Percentiles rank a stretch among this genome's conserved stretches.
Conservation (phyloP, 805 yeast genomes). For the Zygosaccharomyces gambellarensis region DNA sequence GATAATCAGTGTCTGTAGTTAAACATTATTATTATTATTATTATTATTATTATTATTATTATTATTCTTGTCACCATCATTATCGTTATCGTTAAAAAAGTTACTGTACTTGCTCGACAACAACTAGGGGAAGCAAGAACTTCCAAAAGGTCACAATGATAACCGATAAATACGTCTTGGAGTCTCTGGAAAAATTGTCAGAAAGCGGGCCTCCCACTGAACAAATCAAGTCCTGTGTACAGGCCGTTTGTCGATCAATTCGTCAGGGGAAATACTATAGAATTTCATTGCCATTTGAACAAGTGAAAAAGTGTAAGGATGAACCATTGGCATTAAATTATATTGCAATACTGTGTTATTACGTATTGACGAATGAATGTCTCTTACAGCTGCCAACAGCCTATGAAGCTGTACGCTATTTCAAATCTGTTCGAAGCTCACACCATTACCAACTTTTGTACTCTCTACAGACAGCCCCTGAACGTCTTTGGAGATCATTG, state of each 20-base stretch:
- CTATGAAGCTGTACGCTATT: constrained; percentile 23
- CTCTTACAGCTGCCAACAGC: constrained; percentile 17
- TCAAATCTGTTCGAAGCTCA: constrained; percentile 14
- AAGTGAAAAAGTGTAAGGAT: background rate
- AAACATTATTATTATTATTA: background rate
- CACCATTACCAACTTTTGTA: constrained; percentile 18
- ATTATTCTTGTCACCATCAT: background rate
- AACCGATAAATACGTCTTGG: constrained; percentile 2
- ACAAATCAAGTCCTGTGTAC: background rate
- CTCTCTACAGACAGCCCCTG: constrained; percentile 22
- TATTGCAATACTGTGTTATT: constrained; percentile 22
- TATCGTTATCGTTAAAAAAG: background rate
- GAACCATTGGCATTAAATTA: constrained; percentile 8
- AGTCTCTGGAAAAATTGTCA: background rate
- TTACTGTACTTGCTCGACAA: background rate
- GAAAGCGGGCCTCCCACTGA: background rate
- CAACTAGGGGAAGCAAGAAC: too few relatives aligned
- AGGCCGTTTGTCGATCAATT: background rate
- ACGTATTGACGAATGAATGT: constrained; percentile 17
- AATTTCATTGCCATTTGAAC: background rate
- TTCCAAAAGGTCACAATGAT: background rate
- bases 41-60: background rate
- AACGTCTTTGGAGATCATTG: constrained; percentile 2
- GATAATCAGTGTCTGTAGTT: background rate
- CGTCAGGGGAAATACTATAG: constrained; percentile 2